Base-by-base conservation (phyloP, 805 yeast genomes). In the Candida suzukii region DNA sequence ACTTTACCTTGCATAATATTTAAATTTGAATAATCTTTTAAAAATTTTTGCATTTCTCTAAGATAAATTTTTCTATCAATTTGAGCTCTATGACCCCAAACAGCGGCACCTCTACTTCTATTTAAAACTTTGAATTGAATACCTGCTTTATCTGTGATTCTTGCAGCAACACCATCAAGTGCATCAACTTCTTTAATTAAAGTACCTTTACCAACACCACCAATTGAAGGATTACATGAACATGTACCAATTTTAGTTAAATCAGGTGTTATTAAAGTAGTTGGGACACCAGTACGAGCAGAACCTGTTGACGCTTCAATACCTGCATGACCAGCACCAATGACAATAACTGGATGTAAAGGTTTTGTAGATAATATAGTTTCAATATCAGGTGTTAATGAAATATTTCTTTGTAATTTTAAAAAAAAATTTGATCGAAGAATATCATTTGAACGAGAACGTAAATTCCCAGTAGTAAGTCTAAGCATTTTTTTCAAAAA, bases 321-420 rank as follows among this genome's bases (percentile, higher is more conserved):
- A 12, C 99, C 99, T 28, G 99, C 99, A 66, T 93, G 99, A 0
- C 99, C 99, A 12, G 95, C 99, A 4, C 99, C 99, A 18, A 93
- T 78, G 4, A 93, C 91, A 1, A 91, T 73, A 0, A 88, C 96
- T 0, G 88, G 91, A 37, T 64, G 67, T 12, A 51, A 45, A 2
- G 61, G 60, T 18, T 65, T 54, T 7, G 43, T 41, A 3, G 51
- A 45, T 14, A 74, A 54, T 19, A 56, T 57, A 3, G 39, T 35
- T 30, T 52, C 48, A 13, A 71, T 51, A 7, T 70, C 75, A 0
- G 71, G 43, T 34, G 65, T 36, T 17, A 36, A 12, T 7, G 38
- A 36, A 19, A 36, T 36, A 18, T 36, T 36, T 36, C 38, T 25
- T n/a, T 25, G 29, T 7, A 19, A 19, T 26, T 26, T 12, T 8